A percentile compares a stretch with the other conserved stretches of the same genome.
Evolutionary conservation across 2,329 filamentous ascomycete species (phyloP).

Genomic region (Emericellopsis cladophorae): DNA sequence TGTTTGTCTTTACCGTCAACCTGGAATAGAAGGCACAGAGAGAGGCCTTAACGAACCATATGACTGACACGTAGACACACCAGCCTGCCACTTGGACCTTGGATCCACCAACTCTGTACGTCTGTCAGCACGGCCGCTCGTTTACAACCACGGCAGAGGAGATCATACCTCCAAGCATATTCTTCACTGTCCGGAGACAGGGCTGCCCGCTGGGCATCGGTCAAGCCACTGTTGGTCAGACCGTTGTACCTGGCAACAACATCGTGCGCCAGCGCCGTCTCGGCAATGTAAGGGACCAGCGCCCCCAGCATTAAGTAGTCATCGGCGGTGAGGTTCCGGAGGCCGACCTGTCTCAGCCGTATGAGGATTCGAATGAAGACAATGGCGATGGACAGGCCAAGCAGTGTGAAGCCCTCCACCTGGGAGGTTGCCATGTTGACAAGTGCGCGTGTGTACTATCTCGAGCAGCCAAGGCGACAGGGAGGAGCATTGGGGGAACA

Average conservation of each 20-base stretch:
- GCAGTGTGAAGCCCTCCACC: slow-evolving; percentile 2
- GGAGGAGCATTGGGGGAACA: too few species aligned
- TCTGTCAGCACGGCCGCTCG: slow-evolving; percentile 34
- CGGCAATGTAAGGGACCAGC: slow-evolving; percentile 31
- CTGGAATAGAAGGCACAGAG: slow-evolving; percentile 38
- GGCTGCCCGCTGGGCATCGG: slow-evolving; percentile 26
- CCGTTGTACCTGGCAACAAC: slow-evolving; percentile 30
- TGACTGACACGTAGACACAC: slow-evolving; percentile 31
- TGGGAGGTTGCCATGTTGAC: not conserved
- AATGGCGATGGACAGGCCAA: not conserved
- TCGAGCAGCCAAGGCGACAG: too few species aligned
- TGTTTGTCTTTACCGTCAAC: slow-evolving; percentile 3
- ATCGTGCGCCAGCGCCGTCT: slow-evolving; percentile 33
- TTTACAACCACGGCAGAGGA: not conserved
- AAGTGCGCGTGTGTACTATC: too few species aligned
- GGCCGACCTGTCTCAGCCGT: not conserved
- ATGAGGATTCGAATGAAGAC: not conserved
- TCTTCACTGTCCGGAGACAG: slow-evolving; percentile 28
- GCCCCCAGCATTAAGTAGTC: slow-evolving; percentile 3
- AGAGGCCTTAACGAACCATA: slow-evolving; percentile 40
- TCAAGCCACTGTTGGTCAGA: slow-evolving; percentile 41
- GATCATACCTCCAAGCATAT: slow-evolving; percentile 15
- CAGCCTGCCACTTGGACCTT: slow-evolving; percentile 41
- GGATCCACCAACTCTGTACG: slow-evolving; percentile 30
- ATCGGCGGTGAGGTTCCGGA: slow-evolving; percentile 1